Base-by-base conservation (phyloP, 805 yeast species). In the Ogataea methanolica region DNA sequence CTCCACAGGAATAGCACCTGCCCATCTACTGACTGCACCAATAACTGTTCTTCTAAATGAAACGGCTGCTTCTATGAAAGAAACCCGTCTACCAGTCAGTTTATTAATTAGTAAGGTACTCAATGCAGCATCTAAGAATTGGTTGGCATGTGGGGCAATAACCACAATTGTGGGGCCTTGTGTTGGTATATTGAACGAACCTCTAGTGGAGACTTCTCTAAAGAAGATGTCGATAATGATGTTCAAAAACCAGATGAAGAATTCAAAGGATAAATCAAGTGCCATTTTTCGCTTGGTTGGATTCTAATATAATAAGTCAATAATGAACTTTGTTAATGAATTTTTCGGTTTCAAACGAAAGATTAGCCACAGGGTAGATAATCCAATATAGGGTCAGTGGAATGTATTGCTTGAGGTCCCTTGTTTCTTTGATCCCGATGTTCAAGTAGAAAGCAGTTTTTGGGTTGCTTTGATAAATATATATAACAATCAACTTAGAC, bases 71-170 rank as follows among this genome's bases (percentile, higher is more conserved):
- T 90, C 87, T 52, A 92, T 71, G 62, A 91, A 90, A 19, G 89
- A 79, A 15, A 88, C 78, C 38, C 92, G 71, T 51, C 96, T 74
- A 7, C 81, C 76, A 2, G 85, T 76, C 48, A 80, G 81, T 43
- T 72, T 71, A 56, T 82, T 76, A 19, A 88, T 88, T 55, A 85
- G 88, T 41, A 84, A 80, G 78, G 88, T 82, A 33, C 88, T 72
- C 42, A 94, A 73, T 23, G 90, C 79, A 5, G 70, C 71, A 56
- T 79, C 85, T 34, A 86, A 81, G 52, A 86, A 87, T 59, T 88
- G 96, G 61, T 88, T 88, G n/a, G 96, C 96, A 70, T 92, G 99
- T 1, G 98, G 98, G 2, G 97, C 99, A 11, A 94, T 95, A 34
- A 94, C 98, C 52, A 94, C 84, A 46, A 92, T 85, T 8, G 90